Base-by-base conservation (phyloP, 148 eudicot genomes). In the Amaranthus cruentus region DNA sequence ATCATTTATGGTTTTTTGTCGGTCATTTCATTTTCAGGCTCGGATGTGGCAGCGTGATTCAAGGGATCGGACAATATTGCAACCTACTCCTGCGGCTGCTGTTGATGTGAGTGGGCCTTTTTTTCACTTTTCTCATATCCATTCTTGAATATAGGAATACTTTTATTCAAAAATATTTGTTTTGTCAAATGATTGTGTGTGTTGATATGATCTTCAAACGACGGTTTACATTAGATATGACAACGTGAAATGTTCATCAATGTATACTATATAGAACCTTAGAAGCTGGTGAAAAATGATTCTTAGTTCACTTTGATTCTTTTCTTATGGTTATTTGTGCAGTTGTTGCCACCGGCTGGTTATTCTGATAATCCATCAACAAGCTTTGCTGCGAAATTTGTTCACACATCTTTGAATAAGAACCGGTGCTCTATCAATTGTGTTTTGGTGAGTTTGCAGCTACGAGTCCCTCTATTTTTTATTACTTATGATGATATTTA, bases 331-430 rank as follows among this genome's bases (percentile, higher is more conserved):
- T 76, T 56, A 48, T 81, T 75, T 73, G 56, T 85, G 90, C 97
- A 94, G 98, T 87, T 94, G 90, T 81, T 94, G 81, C 98, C 98
- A 61, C 70, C 96, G 11, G 90, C 77, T 71, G 98, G 91, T 82
- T 94, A 91, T 83, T 77, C 87, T 62, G 97, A 94, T 73, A 94
- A 94, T 78, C 98, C 98, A 78, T 94, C 97, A 48, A 91, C 98
- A 73, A 94, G 97, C 83, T 94, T 89, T 83, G 88, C 98, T 9
- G 88, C 96, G 18, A 94, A 94, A 84, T 91, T 88, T 81, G 98
- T 94, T 69, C 98, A 94, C 71, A 90, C 98, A 72, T 94, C 98
- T 75, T 69, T 91, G 55, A 94, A 94, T 84, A 94, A 94, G 85
- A 90, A 89, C 63, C 88, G 98, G 13, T 88, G 98, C 81, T 87